Evolutionary conservation across 2,329 filamentous ascomycete species (phyloP).

Genomic region (Pseudogymnoascus destructans): DNA sequence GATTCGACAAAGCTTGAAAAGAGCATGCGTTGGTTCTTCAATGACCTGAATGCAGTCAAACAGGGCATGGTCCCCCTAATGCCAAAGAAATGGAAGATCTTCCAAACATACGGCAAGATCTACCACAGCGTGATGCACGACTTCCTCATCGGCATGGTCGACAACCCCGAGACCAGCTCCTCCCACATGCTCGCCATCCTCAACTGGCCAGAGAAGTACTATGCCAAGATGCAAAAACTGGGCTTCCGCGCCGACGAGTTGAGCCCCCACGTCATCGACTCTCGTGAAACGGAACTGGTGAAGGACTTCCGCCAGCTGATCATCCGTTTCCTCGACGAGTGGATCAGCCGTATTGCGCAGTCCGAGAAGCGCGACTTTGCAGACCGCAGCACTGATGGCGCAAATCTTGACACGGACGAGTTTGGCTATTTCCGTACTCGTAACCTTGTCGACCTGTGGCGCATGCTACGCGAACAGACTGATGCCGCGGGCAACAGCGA

Average conservation of each 20-base stretch:
- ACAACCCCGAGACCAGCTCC: constrained; percentile 73
- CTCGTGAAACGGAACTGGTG: constrained; percentile 78
- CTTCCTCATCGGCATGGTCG: constrained; percentile 69
- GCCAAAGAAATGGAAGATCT: constrained; percentile 94
- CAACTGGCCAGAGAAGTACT: constrained; percentile 92
- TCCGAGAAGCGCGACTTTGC: constrained; percentile 73
- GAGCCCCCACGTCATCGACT: constrained; percentile 75
- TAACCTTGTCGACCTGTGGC: constrained; percentile 89
- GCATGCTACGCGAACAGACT: constrained; percentile 90
- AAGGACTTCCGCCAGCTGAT: constrained; percentile 91
- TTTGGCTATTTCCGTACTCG: constrained; percentile 87
- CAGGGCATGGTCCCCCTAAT: constrained; percentile 83
- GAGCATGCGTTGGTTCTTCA: constrained; percentile 90
- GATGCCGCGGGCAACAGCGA: constrained; percentile 73
- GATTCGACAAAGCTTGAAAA: constrained; percentile 78
- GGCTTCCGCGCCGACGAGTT: constrained; percentile 68
- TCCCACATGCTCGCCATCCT: constrained; percentile 84
- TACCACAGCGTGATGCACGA: constrained; percentile 96
- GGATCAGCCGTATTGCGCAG: constrained; percentile 85
- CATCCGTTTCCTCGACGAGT: constrained; percentile 89
- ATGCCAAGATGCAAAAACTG: constrained; percentile 86
- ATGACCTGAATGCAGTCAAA: constrained; percentile 89
- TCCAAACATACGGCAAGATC: constrained; percentile 76
- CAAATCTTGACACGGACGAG: constrained; percentile 71
- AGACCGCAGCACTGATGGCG: constrained; percentile 58